A percentile compares a stretch with the other conserved stretches of the same genome.
phyloP scores from a whole-genome alignment of 2,329 filamentous ascomycete species.

The Aspergillus oerlinghausenensis region DNA sequence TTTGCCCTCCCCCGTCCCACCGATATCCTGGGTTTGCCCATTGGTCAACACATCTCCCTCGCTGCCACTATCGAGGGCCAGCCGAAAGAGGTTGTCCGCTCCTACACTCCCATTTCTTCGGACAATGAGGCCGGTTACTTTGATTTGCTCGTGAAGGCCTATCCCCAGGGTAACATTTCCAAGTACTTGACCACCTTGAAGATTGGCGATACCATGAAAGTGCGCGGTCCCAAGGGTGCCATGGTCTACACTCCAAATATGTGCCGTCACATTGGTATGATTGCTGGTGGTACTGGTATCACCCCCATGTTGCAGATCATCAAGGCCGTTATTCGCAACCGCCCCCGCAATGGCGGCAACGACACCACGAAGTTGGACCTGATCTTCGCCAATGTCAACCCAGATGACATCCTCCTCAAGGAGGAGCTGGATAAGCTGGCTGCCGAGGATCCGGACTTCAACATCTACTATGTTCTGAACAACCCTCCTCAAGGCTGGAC shows the following conservation, averaged over 20 bases:
- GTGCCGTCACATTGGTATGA: slow-evolving; percentile 95
- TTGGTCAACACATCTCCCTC: slow-evolving; percentile 98
- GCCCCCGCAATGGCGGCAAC: slow-evolving; percentile 58
- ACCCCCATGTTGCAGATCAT: slow-evolving; percentile 98
- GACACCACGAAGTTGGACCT: slow-evolving; percentile 88
- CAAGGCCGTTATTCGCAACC: slow-evolving; percentile 79
- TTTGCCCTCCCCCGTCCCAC: slow-evolving; percentile 75
- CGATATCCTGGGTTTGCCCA: slow-evolving; percentile 88
- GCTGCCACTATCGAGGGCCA: slow-evolving; percentile 73
- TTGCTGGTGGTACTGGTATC: slow-evolving; percentile 94
- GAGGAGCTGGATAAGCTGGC: slow-evolving; percentile 82
- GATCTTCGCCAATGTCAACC: slow-evolving; percentile 94
- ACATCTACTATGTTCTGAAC: slow-evolving; percentile 92
- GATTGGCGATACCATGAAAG: slow-evolving; percentile 82
- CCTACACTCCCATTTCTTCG: slow-evolving; percentile 87
- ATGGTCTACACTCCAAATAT: slow-evolving; percentile 98
- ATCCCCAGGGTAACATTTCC: slow-evolving; percentile 96
- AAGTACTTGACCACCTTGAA: slow-evolving; percentile 80
- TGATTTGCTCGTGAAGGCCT: slow-evolving; percentile 96
- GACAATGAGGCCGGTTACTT: slow-evolving; percentile 88
- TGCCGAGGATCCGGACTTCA: slow-evolving; percentile 73
- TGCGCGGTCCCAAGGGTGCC: slow-evolving; percentile 91
- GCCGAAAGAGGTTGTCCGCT: slow-evolving; percentile 79
- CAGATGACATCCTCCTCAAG: slow-evolving; percentile 86
- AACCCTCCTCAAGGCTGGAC: slow-evolving; percentile 89